A percentile compares a stretch with the other conserved stretches of the same genome.
Evolutionary conservation across 2,329 filamentous ascomycete genomes (phyloP).

Genomic region (Botrytis hyacinthi): DNA sequence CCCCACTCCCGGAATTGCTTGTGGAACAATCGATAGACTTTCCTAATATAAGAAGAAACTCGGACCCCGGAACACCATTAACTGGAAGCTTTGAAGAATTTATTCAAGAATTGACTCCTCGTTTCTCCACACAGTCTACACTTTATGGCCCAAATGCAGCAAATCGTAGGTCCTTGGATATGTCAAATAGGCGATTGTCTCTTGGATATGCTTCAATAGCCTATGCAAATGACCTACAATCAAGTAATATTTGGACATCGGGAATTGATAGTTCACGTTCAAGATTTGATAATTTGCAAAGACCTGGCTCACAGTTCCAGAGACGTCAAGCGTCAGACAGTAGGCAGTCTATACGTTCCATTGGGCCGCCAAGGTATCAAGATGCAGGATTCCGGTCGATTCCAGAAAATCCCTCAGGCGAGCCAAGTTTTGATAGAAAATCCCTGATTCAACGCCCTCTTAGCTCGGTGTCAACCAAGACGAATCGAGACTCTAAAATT

Average conservation of each 20-base stretch:
- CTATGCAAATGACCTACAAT: slow-evolving; percentile 27
- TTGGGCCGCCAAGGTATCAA: background rate
- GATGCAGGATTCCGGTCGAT: background rate
- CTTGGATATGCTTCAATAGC: slow-evolving; percentile 24
- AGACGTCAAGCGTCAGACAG: background rate
- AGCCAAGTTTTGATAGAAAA: background rate
- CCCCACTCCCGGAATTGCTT: slow-evolving; percentile 29
- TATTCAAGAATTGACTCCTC: slow-evolving; percentile 2
- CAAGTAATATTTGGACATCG: slow-evolving; percentile 28
- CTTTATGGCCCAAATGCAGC: background rate
- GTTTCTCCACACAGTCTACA: slow-evolving; percentile 14
- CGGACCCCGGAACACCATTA: slow-evolving; percentile 22
- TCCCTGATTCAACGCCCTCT: background rate
- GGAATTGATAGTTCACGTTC: background rate
- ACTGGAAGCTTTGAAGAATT: slow-evolving; percentile 12
- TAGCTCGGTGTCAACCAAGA: background rate
- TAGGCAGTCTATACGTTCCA: background rate
- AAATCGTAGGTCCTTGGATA: background rate
- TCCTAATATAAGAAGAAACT: slow-evolving; percentile 19
- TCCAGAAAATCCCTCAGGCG: background rate
- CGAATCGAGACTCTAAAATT: background rate
- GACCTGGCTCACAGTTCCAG: background rate
- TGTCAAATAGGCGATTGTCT: slow-evolving; percentile 22
- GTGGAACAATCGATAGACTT: background rate
- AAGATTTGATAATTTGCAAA: slow-evolving; percentile 2